These are phyloP conservation scores for Podospora didyma DNA, from an alignment of 495 filamentous ascomycete genomes.

Conservation along the genomic window DNA sequence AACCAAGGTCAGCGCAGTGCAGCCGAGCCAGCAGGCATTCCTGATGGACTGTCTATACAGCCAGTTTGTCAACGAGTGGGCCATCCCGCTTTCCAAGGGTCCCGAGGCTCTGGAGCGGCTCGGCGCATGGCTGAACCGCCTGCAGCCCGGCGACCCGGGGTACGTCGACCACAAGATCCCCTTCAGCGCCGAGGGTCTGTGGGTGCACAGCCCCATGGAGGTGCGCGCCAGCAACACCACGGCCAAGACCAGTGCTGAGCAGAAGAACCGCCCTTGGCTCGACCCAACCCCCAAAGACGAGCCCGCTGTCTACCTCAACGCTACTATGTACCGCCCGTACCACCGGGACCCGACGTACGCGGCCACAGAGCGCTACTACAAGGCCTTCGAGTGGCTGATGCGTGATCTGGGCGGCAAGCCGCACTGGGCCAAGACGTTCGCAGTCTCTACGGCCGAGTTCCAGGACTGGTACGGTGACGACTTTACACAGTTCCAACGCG, in stretches of 20 bases:
- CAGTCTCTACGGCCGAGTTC: conserved; percentile 54
- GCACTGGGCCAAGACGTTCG: conserved; percentile 98
- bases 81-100: conserved; percentile 80
- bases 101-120: conserved; percentile 84
- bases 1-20: conserved; percentile 60
- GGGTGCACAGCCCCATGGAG: conserved; percentile 90
- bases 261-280: conserved; percentile 63
- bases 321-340: conserved; percentile 92
- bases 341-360: conserved; percentile 71
- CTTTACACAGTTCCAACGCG: conserved; percentile 60
- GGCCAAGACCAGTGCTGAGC: conserved; percentile 27
- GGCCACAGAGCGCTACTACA: conserved; percentile 67
- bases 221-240: conserved; percentile 81
- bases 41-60: conserved; percentile 96
- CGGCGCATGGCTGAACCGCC: conserved; percentile 76
- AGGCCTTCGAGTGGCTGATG: conserved; percentile 96
- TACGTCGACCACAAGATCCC: conserved; percentile 69
- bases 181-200: conserved; percentile 71
- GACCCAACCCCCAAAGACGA: conserved; percentile 61
- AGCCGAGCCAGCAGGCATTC: conserved; percentile 72
- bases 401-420: conserved; percentile 81
- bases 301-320: conserved; percentile 91
- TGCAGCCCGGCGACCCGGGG: conserved; percentile 43
- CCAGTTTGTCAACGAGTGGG: conserved; percentile 98
- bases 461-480: conserved; percentile 47